These are phyloP conservation scores for Lodderomyces parapsilosis DNA, from an alignment of 1,139 yeast species.

Conservation along the genomic window DNA sequence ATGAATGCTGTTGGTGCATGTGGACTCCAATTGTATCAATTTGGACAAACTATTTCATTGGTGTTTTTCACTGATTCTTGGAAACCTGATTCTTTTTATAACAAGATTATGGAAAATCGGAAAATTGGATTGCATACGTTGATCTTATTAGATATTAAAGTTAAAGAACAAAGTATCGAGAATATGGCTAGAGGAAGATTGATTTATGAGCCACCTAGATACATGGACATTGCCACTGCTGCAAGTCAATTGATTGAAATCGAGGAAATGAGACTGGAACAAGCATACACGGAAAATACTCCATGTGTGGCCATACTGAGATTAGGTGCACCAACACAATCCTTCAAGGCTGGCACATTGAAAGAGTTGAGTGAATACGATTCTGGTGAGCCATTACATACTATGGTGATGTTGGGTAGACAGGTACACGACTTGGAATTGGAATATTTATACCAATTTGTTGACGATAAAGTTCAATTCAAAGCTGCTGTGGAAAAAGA, in stretches of 20 bases:
- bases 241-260: conserved; percentile 84
- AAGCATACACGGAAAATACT: conserved; percentile 79
- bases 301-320: conserved; percentile 94
- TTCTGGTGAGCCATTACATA: conserved; percentile 92
- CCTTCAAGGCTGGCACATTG: conserved; percentile 82
- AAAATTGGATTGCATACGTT: conserved; percentile 88
- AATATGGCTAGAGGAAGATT: conserved; percentile 91
- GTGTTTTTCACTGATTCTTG: conserved; percentile 93
- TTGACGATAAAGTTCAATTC: conserved; percentile 63
- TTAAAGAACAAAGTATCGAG: conserved; percentile 92
- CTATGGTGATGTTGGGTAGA: conserved; percentile 86
- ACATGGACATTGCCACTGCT: conserved; percentile 90
- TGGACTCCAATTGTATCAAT: conserved; percentile 90
- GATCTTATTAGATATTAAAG: conserved; percentile 86
- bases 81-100: conserved; percentile 95
- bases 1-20: conserved; percentile 99
- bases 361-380: conserved; percentile 74
- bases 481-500: conserved; percentile 61
- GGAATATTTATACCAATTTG: conserved; percentile 78
- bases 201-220: conserved; percentile 95
- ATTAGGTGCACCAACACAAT: conserved; percentile 81
- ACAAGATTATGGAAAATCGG: conserved; percentile 85
- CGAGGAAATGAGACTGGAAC: conserved; percentile 71
- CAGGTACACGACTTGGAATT: conserved; percentile 91
- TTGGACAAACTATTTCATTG: conserved; percentile 94